These are phyloP conservation scores for Auricularia sp. DNA, from an alignment of 768 basidiomycete species.

Conservation along the genomic window DNA sequence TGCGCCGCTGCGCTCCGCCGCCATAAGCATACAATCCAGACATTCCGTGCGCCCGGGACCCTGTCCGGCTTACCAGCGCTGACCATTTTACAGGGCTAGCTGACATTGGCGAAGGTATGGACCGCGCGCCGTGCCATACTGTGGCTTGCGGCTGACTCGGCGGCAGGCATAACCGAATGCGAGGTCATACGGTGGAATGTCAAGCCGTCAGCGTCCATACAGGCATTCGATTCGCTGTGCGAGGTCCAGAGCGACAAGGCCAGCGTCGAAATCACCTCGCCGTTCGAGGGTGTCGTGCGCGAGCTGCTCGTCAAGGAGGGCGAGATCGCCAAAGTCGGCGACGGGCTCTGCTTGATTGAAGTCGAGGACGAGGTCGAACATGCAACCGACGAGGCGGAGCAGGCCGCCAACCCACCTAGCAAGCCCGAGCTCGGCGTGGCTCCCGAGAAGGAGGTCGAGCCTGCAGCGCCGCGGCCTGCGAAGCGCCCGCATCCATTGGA, in stretches of 20 bases:
- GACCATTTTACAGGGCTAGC: neutral
- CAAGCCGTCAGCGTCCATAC: conserved; percentile 38
- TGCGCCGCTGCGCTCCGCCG: neutral
- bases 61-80: neutral
- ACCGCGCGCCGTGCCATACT: neutral
- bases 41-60: neutral
- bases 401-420: conserved; percentile 9
- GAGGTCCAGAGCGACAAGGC: conserved; percentile 90
- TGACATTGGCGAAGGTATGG: neutral
- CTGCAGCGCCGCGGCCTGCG: conserved; percentile 8
- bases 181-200: conserved; percentile 81
- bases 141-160: conserved; percentile 33
- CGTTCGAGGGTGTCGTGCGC: conserved; percentile 67
- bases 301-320: conserved; percentile 71
- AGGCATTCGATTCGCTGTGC: conserved; percentile 57
- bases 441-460: conserved; percentile 10
- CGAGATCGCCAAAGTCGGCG: conserved; percentile 74
- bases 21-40: neutral
- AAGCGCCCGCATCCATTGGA: conserved; percentile 8
- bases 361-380: conserved; percentile 49
- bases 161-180: conserved; percentile 86
- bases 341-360: conserved; percentile 69
- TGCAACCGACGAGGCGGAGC: conserved; percentile 8
- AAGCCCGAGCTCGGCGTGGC: conserved; percentile 5
- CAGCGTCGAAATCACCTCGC: conserved; percentile 83